Conservation (phyloP, 371 early-diverging fungal genomes). For the Basidiobolus meristosporus region DNA sequence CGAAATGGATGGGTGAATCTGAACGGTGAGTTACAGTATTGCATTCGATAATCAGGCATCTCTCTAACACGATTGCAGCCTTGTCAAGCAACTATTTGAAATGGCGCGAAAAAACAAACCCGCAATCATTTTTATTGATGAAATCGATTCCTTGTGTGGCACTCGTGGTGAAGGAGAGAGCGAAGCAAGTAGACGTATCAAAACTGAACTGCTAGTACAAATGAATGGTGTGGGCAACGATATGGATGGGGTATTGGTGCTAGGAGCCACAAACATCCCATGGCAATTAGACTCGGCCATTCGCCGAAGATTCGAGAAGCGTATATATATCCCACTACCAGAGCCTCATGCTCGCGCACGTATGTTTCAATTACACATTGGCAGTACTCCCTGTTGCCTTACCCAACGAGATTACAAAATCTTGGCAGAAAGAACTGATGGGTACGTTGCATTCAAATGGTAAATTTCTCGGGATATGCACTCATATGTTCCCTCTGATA, state of each 20-base stretch:
- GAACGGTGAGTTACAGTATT: conserved; percentile 33
- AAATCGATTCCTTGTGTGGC: conserved; percentile 93
- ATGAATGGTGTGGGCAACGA: conserved; percentile 97
- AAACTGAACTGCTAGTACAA: conserved; percentile 91
- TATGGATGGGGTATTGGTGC: conserved; percentile 77
- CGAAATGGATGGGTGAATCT: conserved; percentile 97
- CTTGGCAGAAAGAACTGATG: conserved; percentile 69
- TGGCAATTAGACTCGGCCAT: conserved; percentile 92
- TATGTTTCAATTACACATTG: conserved; percentile 84
- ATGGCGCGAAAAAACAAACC: conserved; percentile 88
- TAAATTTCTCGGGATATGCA: background rate
- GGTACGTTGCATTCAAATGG: conserved; percentile 18
- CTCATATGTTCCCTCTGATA: conserved; percentile 2
- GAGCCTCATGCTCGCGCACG: conserved; percentile 65
- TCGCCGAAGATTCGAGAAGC: conserved; percentile 86
- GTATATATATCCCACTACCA: conserved; percentile 93
- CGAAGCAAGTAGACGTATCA: conserved; percentile 87
- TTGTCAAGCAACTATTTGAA: conserved; percentile 83
- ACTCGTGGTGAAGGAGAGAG: conserved; percentile 87
- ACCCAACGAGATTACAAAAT: conserved; percentile 41
- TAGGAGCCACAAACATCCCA: conserved; percentile 95
- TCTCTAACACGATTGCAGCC: conserved; percentile 12
- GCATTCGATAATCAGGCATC: too few species aligned
- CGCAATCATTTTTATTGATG: conserved; percentile 94
- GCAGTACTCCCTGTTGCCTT: conserved; percentile 68